phyloP scores from a whole-genome alignment of 177 flowering plant genomes.

The Vitis hybrid region DNA sequence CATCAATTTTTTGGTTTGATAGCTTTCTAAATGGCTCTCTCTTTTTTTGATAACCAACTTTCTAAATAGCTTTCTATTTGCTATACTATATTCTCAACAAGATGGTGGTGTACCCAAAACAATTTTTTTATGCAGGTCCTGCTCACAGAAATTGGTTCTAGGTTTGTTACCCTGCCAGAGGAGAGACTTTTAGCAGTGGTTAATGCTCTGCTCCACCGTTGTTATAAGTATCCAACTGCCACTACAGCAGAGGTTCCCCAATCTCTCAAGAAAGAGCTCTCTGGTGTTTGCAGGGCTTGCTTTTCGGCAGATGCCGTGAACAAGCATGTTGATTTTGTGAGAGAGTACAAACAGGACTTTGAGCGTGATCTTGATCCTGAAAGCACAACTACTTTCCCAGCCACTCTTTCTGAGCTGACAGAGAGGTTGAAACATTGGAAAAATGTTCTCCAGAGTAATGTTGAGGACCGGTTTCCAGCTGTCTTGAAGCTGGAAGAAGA shows the following conservation, averaged over 20 bases:
- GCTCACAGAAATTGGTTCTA: constrained; percentile 95
- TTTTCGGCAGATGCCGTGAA: constrained; percentile 98
- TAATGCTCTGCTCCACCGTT: constrained; percentile 93
- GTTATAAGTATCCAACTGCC: constrained; percentile 96
- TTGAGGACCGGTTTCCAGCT: constrained; percentile 97
- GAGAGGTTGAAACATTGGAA: constrained; percentile 97
- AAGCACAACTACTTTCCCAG: constrained; percentile 83
- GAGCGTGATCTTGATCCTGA: constrained; percentile 99
- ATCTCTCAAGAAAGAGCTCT: constrained; percentile 96
- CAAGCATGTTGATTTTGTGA: constrained; percentile 98
- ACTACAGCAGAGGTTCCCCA: constrained; percentile 99
- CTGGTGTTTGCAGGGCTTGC: constrained; percentile 98
- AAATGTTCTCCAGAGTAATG: constrained; percentile 94
- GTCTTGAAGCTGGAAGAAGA: constrained; percentile 96
- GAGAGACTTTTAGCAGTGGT: constrained; percentile 98
- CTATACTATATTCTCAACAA: neutral
- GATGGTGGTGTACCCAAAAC: neutral
- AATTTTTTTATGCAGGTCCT: constrained; percentile 50
- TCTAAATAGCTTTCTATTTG: too few relatives aligned
- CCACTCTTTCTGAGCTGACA: constrained; percentile 87
- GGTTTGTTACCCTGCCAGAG: constrained; percentile 96
- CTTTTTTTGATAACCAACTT: too few relatives aligned
- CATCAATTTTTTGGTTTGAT: too few relatives aligned
- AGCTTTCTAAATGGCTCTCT: too few relatives aligned
- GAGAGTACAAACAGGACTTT: constrained; percentile 97